Evolutionary conservation across 2,329 filamentous ascomycete species (phyloP).

Genomic region (Diaporthe sp.): DNA sequence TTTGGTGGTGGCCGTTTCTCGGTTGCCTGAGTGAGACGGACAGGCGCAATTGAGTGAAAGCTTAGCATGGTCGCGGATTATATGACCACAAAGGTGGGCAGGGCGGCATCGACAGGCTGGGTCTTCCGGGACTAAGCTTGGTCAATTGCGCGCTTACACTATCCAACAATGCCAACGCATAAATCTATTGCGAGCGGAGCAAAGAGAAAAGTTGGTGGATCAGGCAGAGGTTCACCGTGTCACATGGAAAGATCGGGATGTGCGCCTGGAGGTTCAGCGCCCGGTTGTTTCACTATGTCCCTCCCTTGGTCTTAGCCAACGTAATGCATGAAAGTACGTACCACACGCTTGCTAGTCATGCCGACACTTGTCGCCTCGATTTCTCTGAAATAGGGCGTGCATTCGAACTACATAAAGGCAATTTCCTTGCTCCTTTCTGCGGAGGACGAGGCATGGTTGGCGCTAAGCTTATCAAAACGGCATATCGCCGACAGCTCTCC

Average conservation of each 20-base stretch:
- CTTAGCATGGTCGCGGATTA: conserved; percentile 29
- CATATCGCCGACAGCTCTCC: conserved; percentile 6
- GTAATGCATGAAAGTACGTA: conserved; percentile 33
- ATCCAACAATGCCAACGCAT: conserved; percentile 20
- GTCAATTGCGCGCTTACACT: conserved; percentile 3
- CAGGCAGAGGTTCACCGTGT: conserved; percentile 14
- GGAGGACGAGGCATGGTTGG: not conserved
- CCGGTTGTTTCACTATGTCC: conserved; percentile 32
- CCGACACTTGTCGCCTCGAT: conserved; percentile 27
- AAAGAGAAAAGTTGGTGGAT: not conserved
- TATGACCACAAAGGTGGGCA: not conserved
- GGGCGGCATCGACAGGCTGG: conserved; percentile 11
- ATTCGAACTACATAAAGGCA: not conserved
- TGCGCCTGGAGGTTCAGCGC: conserved; percentile 19
- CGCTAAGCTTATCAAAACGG: not conserved
- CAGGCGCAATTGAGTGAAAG: conserved; percentile 36
- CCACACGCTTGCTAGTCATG: conserved; percentile 32
- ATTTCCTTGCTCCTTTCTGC: not conserved
- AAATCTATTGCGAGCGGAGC: conserved; percentile 5
- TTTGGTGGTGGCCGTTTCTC: conserved; percentile 10
- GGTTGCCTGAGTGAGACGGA: conserved; percentile 20
- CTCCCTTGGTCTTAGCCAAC: conserved; percentile 24
- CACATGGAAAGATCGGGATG: conserved; percentile 10
- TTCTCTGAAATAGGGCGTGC: conserved; percentile 6
- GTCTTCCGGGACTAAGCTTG: conserved; percentile 16